Evolutionary conservation across 2,329 filamentous ascomycete genomes (phyloP), one percentile per base, ranked within the genome.

Genomic region (Clarireedia hainanense): DNA sequence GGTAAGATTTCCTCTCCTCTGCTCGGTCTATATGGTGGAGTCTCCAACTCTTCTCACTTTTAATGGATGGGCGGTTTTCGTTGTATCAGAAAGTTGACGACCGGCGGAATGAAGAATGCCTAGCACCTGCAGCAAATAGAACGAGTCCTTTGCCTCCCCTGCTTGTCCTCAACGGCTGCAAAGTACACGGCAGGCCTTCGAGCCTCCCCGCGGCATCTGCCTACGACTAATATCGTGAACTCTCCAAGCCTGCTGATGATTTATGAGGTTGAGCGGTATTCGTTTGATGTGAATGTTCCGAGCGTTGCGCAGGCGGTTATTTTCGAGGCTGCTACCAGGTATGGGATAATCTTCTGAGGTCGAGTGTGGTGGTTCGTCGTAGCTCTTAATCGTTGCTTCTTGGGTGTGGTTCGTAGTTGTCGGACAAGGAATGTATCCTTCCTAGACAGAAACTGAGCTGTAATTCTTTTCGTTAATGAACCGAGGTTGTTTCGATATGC

Each of bases 381-480:
- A 20, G 40, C 40, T 17, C 40, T 43, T 12, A 23, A 23, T 20
- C n/a, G 40, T 43, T 43, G 17, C 7, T 43, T 24, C 17, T 24
- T 23, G 40, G 23, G 23, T 17, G 15, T 7, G 15, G 15, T n/a
- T 42, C 40, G 40, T 23, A 43, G 40, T 17, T 23, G 23, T 43
- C 23, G 40, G 39, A 43, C 40, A 43, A 43, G 40, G 40, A 23
- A 43, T 43, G 40, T 43, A 43, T 43, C 40, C 17, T 43, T 43
- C 17, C 58, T 5, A 77, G 64, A 26, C 71, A 58, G 1, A 56
- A 30, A 23, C 64, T 67, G 14, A 77, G 65, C 20, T 62, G 67
- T 2, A 56, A 27, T 12, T 65, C 5, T 43, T 12, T 17, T 24
- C n/a, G 17, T 17, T 20, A 17, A 17, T 9, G 5, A 43, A 23